These are phyloP conservation scores for Cercospora sesami DNA, from an alignment of 2,329 filamentous ascomycete genomes.

Conservation along the genomic window DNA sequence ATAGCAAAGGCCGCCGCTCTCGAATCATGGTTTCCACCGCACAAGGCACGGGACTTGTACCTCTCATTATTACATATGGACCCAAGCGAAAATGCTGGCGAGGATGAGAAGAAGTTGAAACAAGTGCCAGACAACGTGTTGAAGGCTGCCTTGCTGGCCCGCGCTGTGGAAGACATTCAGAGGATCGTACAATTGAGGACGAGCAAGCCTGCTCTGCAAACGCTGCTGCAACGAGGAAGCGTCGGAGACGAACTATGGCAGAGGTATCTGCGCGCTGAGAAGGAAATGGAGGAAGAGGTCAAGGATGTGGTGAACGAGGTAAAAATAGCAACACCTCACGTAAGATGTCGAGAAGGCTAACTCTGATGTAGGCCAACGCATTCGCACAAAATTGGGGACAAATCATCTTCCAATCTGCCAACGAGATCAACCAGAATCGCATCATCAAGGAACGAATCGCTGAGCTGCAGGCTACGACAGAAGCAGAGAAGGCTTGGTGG, in stretches of 20 bases:
- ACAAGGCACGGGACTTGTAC: constrained; percentile 92
- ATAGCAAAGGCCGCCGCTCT: constrained; percentile 75
- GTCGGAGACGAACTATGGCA: constrained; percentile 97
- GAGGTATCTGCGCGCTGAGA: constrained; percentile 85
- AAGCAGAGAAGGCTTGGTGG: constrained; percentile 87
- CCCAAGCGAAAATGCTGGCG: constrained; percentile 48
- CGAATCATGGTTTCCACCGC: constrained; percentile 89
- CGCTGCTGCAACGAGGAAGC: constrained; percentile 81
- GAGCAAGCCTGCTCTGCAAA: constrained; percentile 82
- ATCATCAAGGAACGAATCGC: constrained; percentile 71
- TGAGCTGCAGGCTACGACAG: constrained; percentile 70
- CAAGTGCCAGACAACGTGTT: constrained; percentile 79
- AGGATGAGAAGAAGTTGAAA: constrained; percentile 64
- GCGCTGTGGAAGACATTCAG: constrained; percentile 89
- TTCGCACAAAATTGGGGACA: constrained; percentile 87
- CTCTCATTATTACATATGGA: constrained; percentile 84
- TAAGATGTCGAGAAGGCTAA: constrained; percentile 12
- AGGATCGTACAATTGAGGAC: constrained; percentile 85
- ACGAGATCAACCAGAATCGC: constrained; percentile 88
- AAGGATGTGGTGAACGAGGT: constrained; percentile 93
- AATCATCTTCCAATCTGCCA: constrained; percentile 93
- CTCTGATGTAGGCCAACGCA: constrained; percentile 72
- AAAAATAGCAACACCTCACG: constrained; percentile 30
- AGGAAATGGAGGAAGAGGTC: constrained; percentile 95
- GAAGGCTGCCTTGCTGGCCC: constrained; percentile 81